Conservation (phyloP, 371 early-diverging fungal genomes). For the Lichtheimia ornata region DNA sequence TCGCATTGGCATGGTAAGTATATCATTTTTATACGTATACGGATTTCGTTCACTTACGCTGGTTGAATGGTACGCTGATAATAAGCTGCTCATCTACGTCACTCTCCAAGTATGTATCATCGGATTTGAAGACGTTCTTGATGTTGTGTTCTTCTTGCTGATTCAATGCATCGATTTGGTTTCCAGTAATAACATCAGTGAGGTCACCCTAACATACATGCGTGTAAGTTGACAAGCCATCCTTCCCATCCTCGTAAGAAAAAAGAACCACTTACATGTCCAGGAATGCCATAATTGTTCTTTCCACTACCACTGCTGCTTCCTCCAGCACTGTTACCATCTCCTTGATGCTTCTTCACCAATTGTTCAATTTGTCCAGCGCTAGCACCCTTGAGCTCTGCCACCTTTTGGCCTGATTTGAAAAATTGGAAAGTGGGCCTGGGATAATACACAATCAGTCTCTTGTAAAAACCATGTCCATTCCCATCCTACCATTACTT, state of each 20-base stretch:
- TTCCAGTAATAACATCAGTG: slow-evolving; percentile 66
- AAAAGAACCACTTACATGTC: slow-evolving; percentile 65
- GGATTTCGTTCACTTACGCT: slow-evolving; percentile 42
- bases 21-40: background rate
- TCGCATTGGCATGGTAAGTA: background rate
- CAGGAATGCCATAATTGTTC: slow-evolving; percentile 50
- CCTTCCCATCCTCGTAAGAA: background rate
- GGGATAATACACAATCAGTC: background rate
- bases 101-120: slow-evolving; percentile 72
- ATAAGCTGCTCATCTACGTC: slow-evolving; percentile 95
- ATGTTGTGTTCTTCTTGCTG: slow-evolving; percentile 75
- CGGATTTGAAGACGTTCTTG: slow-evolving; percentile 74
- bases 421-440: slow-evolving; percentile 71
- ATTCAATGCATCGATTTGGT: slow-evolving; percentile 88
- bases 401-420: slow-evolving; percentile 64
- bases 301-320: slow-evolving; percentile 22
- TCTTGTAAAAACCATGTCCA: no score
- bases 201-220: slow-evolving; percentile 58
- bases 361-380: slow-evolving; percentile 50
- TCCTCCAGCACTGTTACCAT: slow-evolving; percentile 4
- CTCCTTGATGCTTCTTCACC: slow-evolving; percentile 55
- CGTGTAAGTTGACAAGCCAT: background rate
- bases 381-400: slow-evolving; percentile 73
- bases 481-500: background rate
- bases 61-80: slow-evolving; percentile 84